Evolutionary conservation across 1,284 basidiomycete genomes (phyloP).

Genomic region (Pseudozyma pruni): DNA sequence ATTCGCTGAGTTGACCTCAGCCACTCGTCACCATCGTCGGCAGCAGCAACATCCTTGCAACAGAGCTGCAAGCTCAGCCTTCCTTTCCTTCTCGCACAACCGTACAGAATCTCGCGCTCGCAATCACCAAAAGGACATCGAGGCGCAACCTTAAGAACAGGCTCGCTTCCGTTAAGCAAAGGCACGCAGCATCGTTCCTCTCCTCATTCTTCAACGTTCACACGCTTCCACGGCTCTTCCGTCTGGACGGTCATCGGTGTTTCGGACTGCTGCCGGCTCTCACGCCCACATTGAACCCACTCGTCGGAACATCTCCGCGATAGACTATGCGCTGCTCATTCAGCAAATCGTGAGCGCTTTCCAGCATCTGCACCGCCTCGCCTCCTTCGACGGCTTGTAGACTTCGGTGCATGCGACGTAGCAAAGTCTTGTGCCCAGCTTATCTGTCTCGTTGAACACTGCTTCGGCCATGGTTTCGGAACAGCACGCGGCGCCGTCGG

Average conservation of each 20-base stretch:
- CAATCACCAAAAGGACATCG: too few relatives aligned
- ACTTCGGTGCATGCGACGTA: background rate
- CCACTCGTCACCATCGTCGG: background rate
- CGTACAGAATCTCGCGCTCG: too few relatives aligned
- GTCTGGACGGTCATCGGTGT: background rate
- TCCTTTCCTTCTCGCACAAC: background rate
- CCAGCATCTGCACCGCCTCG: background rate
- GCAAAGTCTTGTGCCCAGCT: background rate
- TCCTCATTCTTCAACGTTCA: conserved; percentile 4
- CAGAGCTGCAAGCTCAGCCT: background rate
- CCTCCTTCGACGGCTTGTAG: background rate
- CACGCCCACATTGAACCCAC: background rate
- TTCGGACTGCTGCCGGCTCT: background rate
- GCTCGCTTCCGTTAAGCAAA: too few relatives aligned
- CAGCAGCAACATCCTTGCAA: background rate
- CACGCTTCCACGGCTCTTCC: conserved; percentile 5
- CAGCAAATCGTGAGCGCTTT: conserved; percentile 9
- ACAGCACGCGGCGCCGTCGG: background rate
- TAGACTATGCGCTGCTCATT: conserved; percentile 6
- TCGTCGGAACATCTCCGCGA: background rate
- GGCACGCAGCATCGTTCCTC: too few relatives aligned
- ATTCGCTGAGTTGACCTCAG: conserved; percentile 1
- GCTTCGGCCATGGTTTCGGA: conserved; percentile 3
- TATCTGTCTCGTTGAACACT: background rate
- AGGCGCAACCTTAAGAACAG: too few relatives aligned